phyloP scores from a whole-genome alignment of 306 rosid species.

The Cotoneaster glaucophyllus region DNA sequence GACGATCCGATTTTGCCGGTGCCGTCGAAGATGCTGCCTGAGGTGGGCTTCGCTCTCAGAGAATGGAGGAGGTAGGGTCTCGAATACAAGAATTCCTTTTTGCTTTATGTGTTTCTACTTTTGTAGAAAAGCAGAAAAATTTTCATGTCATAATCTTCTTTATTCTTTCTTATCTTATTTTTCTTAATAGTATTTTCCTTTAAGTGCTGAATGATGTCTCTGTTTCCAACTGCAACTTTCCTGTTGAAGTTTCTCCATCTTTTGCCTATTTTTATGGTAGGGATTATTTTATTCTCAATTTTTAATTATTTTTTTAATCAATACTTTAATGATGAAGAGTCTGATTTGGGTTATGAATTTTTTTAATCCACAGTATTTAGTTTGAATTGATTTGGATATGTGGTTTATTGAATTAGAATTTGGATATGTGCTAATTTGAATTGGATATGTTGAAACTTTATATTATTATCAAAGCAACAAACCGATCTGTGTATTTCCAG shows the following conservation, averaged over 20 bases:
- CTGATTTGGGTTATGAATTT: background rate
- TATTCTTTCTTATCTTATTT: background rate
- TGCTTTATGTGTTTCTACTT: too few species aligned
- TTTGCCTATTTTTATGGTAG: background rate
- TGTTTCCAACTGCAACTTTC: background rate
- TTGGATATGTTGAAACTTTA: constrained; percentile 16
- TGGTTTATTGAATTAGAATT: too few species aligned
- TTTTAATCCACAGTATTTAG: background rate
- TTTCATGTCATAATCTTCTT: too few species aligned
- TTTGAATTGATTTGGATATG: too few species aligned
- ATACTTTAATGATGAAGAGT: background rate
- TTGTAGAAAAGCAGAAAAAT: background rate
- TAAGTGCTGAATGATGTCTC: background rate
- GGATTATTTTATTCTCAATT: constrained; percentile 5
- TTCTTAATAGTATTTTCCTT: too few species aligned
- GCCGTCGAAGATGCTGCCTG: too few species aligned
- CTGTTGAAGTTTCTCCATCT: background rate
- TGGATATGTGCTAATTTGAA: too few species aligned
- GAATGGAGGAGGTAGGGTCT: too few species aligned
- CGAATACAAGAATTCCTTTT: background rate
- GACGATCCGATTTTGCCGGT: too few species aligned
- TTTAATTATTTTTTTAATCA: background rate
- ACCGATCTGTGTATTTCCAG: background rate
- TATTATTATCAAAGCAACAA: background rate
- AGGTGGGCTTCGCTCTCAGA: too few species aligned